Conservation (phyloP, 2,329 filamentous ascomycete species). For the Aplosporella prunicola region DNA sequence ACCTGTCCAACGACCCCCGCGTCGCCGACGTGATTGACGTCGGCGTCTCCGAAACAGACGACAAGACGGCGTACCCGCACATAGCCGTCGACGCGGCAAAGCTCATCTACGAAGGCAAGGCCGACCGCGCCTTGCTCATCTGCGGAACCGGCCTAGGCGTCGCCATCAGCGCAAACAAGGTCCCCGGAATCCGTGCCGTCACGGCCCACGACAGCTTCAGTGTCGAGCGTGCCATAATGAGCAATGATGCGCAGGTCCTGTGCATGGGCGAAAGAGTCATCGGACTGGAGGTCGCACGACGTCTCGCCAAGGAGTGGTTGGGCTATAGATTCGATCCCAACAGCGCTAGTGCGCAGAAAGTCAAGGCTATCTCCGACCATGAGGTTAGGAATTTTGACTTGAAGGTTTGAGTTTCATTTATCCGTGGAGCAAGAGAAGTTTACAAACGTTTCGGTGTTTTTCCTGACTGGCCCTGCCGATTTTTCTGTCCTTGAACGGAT, state of each 20-base stretch:
- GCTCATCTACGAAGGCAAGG: slow-evolving; percentile 52
- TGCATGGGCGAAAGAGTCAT: slow-evolving; percentile 81
- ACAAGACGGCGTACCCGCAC: slow-evolving; percentile 77
- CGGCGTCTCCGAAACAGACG: slow-evolving; percentile 53
- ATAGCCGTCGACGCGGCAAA: slow-evolving; percentile 64
- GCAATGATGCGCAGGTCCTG: slow-evolving; percentile 79
- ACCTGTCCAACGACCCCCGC: slow-evolving; percentile 57
- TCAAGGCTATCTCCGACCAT: slow-evolving; percentile 41
- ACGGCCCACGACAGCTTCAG: slow-evolving; percentile 81
- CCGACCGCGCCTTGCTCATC: slow-evolving; percentile 70
- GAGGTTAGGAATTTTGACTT: slow-evolving; percentile 26
- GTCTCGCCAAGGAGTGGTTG: slow-evolving; percentile 72
- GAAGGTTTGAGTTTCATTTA: too few relatives aligned
- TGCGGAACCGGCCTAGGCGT: slow-evolving; percentile 83
- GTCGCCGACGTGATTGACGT: slow-evolving; percentile 65
- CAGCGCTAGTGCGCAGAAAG: slow-evolving; percentile 52
- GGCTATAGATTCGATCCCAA: slow-evolving; percentile 68
- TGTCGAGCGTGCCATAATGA: slow-evolving; percentile 70
- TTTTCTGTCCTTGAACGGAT: too few relatives aligned
- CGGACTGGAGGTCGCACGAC: slow-evolving; percentile 67
- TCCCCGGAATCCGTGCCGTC: slow-evolving; percentile 74
- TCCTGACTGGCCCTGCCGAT: too few relatives aligned
- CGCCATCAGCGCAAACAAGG: slow-evolving; percentile 82
- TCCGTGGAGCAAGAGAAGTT: too few relatives aligned
- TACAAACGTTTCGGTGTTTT: too few relatives aligned